A percentile compares a stretch with the other conserved stretches of the same genome.
Evolutionary conservation across 139 green algal species (phyloP).

Genomic region (Marvania coccoides): DNA sequence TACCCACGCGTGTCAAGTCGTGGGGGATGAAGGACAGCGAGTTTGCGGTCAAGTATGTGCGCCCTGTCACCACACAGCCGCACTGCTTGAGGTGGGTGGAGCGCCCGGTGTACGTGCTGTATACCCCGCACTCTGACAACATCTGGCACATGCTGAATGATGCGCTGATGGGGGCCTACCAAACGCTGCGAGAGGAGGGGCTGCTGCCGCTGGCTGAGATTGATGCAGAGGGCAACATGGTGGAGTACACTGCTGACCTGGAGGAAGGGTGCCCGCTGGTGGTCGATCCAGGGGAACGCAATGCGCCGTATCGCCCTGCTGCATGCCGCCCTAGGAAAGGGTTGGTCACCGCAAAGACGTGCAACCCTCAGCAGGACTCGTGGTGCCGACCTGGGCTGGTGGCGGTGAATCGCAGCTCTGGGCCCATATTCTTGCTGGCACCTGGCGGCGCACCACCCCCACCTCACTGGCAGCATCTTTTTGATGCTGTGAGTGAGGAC

Average conservation of each 20-base stretch:
- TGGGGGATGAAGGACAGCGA: no score
- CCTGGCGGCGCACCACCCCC: not conserved
- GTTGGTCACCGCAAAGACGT: not conserved
- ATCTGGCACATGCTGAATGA: conserved; percentile 36
- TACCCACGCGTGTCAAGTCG: no score
- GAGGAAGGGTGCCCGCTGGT: not conserved
- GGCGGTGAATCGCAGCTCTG: not conserved
- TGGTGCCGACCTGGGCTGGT: not conserved
- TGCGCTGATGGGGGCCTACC: conserved; percentile 24
- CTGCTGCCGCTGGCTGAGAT: conserved; percentile 29
- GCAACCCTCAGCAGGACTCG: not conserved
- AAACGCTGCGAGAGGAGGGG: conserved; percentile 29
- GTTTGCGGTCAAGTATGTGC: no score
- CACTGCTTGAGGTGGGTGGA: no score
- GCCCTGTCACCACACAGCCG: no score
- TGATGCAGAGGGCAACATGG: conserved; percentile 13
- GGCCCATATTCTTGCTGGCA: not conserved
- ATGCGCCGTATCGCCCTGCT: not conserved
- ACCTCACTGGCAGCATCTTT: conserved; percentile 6
- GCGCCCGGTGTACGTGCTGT: conserved; percentile 21
- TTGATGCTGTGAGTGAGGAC: not conserved
- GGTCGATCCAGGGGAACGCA: not conserved
- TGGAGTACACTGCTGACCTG: not conserved
- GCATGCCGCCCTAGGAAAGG: not conserved
- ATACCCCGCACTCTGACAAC: conserved; percentile 22